A percentile compares a stretch with the other conserved stretches of the same genome.
These are phyloP conservation scores for Jimgerdemannia flammicorona DNA, from an alignment of 192 early-diverging fungal species.

Conservation along the genomic window DNA sequence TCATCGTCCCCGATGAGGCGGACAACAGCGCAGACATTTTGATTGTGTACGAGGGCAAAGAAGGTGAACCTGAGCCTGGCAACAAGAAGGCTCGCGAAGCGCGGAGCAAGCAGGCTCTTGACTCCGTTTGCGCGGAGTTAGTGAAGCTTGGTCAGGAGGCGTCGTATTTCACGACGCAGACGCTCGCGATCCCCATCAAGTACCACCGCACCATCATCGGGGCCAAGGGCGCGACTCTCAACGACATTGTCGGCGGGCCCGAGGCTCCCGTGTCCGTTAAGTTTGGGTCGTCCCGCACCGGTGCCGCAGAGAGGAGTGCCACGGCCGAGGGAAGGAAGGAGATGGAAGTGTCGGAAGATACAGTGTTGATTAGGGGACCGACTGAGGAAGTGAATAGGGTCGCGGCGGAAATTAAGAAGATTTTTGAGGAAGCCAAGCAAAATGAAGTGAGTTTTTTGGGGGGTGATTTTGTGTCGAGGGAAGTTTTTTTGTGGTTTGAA, in stretches of 20 bases:
- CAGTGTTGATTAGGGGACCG: conserved; percentile 78
- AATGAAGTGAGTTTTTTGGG: conserved; percentile 34
- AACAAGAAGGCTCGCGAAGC: conserved; percentile 33
- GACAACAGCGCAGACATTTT: conserved; percentile 71
- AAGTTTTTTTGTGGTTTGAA: not conserved
- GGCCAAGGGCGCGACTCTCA: conserved; percentile 65
- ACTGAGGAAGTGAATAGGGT: conserved; percentile 73
- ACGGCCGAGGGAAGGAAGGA: conserved; percentile 36
- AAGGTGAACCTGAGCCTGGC: conserved; percentile 20
- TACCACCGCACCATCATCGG: conserved; percentile 83
- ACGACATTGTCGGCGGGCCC: conserved; percentile 60
- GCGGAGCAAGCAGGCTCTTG: conserved; percentile 43
- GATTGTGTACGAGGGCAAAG: conserved; percentile 69
- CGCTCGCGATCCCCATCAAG: conserved; percentile 60
- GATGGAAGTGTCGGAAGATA: conserved; percentile 52
- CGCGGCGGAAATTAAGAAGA: conserved; percentile 58
- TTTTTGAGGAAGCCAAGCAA: conserved; percentile 68
- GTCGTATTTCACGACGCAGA: conserved; percentile 60
- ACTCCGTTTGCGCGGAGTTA: conserved; percentile 65
- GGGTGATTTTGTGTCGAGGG: not conserved
- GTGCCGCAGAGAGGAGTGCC: conserved; percentile 39
- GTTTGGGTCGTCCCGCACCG: conserved; percentile 50
- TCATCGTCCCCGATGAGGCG: conserved; percentile 71
- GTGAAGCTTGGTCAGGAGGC: conserved; percentile 53
- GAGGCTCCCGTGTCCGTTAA: conserved; percentile 66